Evolutionary conservation across 2,329 filamentous ascomycete species (phyloP), one percentile per base, ranked within the genome.

Genomic region (Huntiella omanensis): DNA sequence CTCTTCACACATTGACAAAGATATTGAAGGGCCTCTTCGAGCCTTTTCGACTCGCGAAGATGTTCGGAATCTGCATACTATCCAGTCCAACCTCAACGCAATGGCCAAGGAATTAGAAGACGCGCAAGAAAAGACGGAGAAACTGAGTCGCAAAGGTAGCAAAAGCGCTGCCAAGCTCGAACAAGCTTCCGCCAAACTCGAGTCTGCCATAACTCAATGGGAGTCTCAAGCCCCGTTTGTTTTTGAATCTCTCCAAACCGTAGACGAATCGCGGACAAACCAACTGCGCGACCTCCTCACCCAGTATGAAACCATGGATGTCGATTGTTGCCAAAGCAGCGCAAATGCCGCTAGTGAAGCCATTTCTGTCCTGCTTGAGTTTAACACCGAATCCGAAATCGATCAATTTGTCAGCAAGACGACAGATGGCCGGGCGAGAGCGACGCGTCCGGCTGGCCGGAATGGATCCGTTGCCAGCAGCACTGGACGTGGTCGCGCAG

Each of bases 151-250:
- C 57, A 93, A 88, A 62, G 85, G 82, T 50, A 71, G 72, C 46
- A 85, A 80, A 62, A 86, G 76, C 55, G 71, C 79, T 2, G 75
- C 77, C 49, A 93, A 91, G 61, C 73, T 91, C 35, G 82, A 86
- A 38, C 71, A 71, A 51, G 86, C 85, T 10, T 70, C 75, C 8
- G 67, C 75, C 13, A 79, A 77, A 52, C 73, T 92, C 38, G 83
- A 93, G 52, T 76, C 76, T 50, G 80, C 85, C n/a, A 75, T 70
- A 39, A 73, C 80, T 53, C 82, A 93, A 58, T 98, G 91, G 91
- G 80, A 94, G 47, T 86, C 85, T 1, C 86, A 94, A 60, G 85
- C 91, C 11, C 91, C 91, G 1, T 96, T 84, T 61, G 81, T 95
- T 50, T 95, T 93, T 57, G 91, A 98, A 62, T 82, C 80, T 50